Evolutionary conservation across 306 rosid genomes (phyloP).

Genomic region (Echinosophora koreensis): DNA sequence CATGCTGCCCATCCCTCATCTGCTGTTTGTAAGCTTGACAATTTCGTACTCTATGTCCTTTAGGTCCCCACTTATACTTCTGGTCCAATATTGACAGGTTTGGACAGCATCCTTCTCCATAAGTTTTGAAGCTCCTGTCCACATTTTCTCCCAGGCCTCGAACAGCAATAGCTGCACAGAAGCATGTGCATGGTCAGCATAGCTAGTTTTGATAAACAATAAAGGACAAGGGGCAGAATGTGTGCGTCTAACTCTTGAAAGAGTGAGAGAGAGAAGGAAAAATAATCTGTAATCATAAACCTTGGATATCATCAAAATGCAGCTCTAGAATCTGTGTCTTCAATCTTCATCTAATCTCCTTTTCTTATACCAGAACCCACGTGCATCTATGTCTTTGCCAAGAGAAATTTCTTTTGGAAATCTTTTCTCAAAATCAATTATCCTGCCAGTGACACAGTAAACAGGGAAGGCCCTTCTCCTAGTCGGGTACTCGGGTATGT

Average conservation of each 20-base stretch:
- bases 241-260: background rate
- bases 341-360: conserved; percentile 36
- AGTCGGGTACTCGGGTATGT: conserved; percentile 69
- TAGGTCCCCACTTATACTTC: conserved; percentile 87
- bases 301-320: conserved; percentile 59
- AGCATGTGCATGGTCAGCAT: conserved; percentile 31
- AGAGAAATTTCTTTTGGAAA: conserved; percentile 58
- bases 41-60: conserved; percentile 73
- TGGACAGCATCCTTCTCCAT: conserved; percentile 68
- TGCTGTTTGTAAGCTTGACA: conserved; percentile 82
- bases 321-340: conserved; percentile 33
- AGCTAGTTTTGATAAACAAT: conserved; percentile 3
- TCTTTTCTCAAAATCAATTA: conserved; percentile 72
- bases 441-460: conserved; percentile 69
- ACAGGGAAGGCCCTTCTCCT: conserved; percentile 72
- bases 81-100: conserved; percentile 81
- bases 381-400: conserved; percentile 57
- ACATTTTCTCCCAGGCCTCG: conserved; percentile 72
- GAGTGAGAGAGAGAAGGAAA: conserved; percentile 17
- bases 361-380: conserved; percentile 62
- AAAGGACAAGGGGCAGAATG: conserved; percentile 16
- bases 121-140: conserved; percentile 63
- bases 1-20: conserved; percentile 89
- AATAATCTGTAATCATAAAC: conserved; percentile 41
- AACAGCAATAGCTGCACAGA: conserved; percentile 60